Base-by-base conservation (phyloP, 306 rosid genomes). In the Glycyrrhiza uralensis region DNA sequence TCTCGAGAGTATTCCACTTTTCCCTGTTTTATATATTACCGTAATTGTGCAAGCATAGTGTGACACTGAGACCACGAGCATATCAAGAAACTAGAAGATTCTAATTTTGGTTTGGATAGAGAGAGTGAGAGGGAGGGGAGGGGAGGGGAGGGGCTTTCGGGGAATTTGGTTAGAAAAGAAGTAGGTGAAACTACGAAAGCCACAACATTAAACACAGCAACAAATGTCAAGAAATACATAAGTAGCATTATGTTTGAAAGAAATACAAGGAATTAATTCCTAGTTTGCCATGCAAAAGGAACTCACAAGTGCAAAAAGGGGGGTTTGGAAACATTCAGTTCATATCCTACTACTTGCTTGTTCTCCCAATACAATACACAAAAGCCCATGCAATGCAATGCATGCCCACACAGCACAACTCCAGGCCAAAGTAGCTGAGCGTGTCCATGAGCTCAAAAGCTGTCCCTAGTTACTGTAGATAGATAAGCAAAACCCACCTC, bases 391-490 rank as follows among this genome's bases (percentile, higher is more conserved):
- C n/a, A n/a, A n/a, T n/a, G n/a, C n/a, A n/a, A n/a, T n/a, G n/a
- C 41, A 79, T 69, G 23, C 75, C 51, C 71, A 44, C 44, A n/a
- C 12, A 7, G 7, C 50, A 67, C 65, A 84, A 79, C 91, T 79
- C 67, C 54, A 84, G 50, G 85, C 92, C 97, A 93, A 90, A 88
- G 66, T 90, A 81, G 93, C 97, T 90, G 91, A 88, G 81, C 56
- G 67, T 84, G 77, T 77, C 72, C 67, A 85, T 85, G 86, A 87
- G 60, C 85, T 85, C 88, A 84, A 92, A 87, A 86, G 93, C 88
- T 89, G 96, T 66, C 33, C 63, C 36, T 56, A 55, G 51, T 79
- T 63, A 81, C 80, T 83, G 82, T 45, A 66, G 73, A 80, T 52
- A 82, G 73, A 72, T 78, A 76, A 36, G 68, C 76, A 64, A 76